phyloP scores from a whole-genome alignment of 2,329 filamentous ascomycete genomes.

The Fonsecaea monophora region DNA sequence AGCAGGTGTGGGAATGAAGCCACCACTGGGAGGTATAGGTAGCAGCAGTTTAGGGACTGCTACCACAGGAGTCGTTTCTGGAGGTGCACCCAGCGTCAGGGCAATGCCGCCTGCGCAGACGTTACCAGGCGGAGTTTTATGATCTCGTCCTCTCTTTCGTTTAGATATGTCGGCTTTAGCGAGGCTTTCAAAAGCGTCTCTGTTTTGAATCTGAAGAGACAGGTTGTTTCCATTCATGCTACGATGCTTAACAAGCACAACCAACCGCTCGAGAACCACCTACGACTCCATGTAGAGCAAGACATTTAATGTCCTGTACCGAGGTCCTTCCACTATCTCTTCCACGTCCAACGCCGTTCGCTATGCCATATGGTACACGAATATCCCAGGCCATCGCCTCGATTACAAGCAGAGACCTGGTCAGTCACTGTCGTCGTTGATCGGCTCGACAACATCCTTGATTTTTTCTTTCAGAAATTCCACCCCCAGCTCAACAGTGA shows the following conservation, averaged over 20 bases:
- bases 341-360: neutral
- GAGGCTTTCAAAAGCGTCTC: neutral
- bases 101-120: constrained; percentile 24
- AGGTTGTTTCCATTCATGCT: neutral
- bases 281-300: neutral
- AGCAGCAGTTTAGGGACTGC: constrained; percentile 12
- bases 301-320: neutral
- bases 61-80: constrained; percentile 9
- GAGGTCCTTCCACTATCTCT: neutral
- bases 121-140: constrained; percentile 35
- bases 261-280: neutral
- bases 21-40: constrained; percentile 17
- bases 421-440: constrained; percentile 47
- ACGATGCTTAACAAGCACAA: neutral
- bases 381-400: neutral
- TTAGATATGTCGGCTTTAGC: neutral
- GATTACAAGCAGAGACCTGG: neutral
- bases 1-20: constrained; percentile 28
- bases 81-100: constrained; percentile 26
- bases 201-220: neutral
- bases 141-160: constrained; percentile 5
- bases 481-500: constrained; percentile 58
- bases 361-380: constrained; percentile 9
- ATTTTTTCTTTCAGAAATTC: constrained; percentile 60
- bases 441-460: constrained; percentile 57